These are phyloP conservation scores for Closterium sp. DNA, from an alignment of 139 green algal genomes.

Conservation along the genomic window DNA sequence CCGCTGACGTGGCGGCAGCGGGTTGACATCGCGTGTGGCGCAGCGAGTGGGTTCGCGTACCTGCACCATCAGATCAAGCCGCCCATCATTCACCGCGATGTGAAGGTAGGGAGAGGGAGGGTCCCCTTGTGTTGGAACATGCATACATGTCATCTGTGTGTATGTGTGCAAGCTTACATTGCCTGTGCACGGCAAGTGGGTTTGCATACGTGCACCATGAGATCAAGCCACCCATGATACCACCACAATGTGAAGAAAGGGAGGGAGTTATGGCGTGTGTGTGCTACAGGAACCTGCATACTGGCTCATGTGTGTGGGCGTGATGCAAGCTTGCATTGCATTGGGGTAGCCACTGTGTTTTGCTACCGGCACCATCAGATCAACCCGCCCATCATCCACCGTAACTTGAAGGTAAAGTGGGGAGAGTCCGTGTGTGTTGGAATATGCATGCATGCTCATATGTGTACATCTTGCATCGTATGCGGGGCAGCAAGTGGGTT, in stretches of 20 bases:
- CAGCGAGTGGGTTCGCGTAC: constrained; percentile 8
- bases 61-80: not conserved
- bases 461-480: too few species aligned
- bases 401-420: too few species aligned
- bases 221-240: not conserved
- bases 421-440: too few species aligned
- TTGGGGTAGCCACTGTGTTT: too few species aligned
- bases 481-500: constrained; percentile 5
- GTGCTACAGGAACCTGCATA: too few species aligned
- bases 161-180: not conserved
- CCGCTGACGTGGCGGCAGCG: constrained; percentile 28
- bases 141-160: not conserved
- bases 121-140: not conserved
- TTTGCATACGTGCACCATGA: constrained; percentile 1
- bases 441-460: too few species aligned
- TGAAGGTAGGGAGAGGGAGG: constrained; percentile 5
- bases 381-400: too few species aligned
- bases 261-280: too few species aligned
- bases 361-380: too few species aligned
- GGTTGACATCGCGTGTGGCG: constrained; percentile 15
- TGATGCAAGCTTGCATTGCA: too few species aligned
- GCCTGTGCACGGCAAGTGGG: not conserved
- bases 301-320: too few species aligned
- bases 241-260: constrained; percentile 15
- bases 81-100: constrained; percentile 24